Evolutionary conservation across 768 basidiomycete species (phyloP), one percentile per base, ranked within the genome.

Genomic region (Podaxis sp.): DNA sequence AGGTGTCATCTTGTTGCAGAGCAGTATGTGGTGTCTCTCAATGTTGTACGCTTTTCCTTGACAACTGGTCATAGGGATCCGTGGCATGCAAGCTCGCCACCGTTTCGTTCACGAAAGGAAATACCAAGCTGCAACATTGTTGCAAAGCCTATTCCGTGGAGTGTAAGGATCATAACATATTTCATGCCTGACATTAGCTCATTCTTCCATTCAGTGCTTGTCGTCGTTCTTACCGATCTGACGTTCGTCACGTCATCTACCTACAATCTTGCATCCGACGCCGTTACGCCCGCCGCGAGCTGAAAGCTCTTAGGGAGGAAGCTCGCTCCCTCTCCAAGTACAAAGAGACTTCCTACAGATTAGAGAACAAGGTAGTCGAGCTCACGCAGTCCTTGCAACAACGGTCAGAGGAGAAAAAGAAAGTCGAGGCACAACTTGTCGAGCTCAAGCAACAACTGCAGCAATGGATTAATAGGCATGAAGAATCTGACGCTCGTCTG

Each of bases 281-380:
- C 27, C 88, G 91, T 47, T 76, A 90, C 52, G 97, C 97, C 21
- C 85, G 88, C 61, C 89, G 87, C 65, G 87, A 98, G 70, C 84
- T 99, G 64, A 91, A 89, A 67, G 78, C 76, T 9, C 84, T 99
- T 64, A 89, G 83, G 69, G 84, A 88, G 6, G 97, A 99, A 73
- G 97, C 97, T 5, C 93, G 95, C 55, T 98, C 97, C 1, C 95
- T 95, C 28, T 91, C 92, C 66, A 97, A 95, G 71, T 98, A 96
- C 86, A 98, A 97, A 77, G 95, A 97, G 76, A 97, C 96, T 65
- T 98, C 96, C 0, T 98, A 98, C 70, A 87, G 86, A 66, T 82
- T 99, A 59, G 97, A 99, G 78, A 99, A 98, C 82, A 99, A 98
- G 77, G 97, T 99, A 47, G 93, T 99, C 61, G 96, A 98, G 71